Base-by-base conservation (phyloP, 306 rosid species). In the Corylus americana region DNA sequence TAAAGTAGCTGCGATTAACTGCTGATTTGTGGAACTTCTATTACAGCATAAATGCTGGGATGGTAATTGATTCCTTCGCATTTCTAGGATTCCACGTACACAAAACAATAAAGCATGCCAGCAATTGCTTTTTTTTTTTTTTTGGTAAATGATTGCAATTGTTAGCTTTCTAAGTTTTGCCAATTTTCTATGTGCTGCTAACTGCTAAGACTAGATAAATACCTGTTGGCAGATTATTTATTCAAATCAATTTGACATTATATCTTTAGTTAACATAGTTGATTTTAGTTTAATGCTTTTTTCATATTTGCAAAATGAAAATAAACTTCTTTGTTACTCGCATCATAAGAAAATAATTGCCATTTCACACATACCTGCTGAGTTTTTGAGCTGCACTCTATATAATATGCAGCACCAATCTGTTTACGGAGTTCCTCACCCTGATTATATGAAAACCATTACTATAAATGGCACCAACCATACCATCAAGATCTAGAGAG, bases 361-460 rank as follows among this genome's bases (percentile, higher is more conserved):
- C 16, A 37, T 55, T 74, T 31, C 75, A 75, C 54, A 18, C 82
- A 45, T 78, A 85, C 98, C 94, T 94, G 97, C 92, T 94, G 98
- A 76, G 97, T 92, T 86, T 94, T 94, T 75, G 98, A 94, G 86
- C 97, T 94, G 89, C 98, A 92, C 80, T 94, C 98, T 49, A 92
- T 84, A 37, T 94, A 94, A 82, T 82, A 91, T 20, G 87, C 70
- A 53, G 94, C 97, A 55, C 97, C 98, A 45, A 92, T 91, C 83
- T 92, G 93, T 77, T 90, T 94, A 35, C 94, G 91, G 47, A 94
- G 97, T 86, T 94, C 98, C 87, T 94, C 98, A 0, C 98, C 97
- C 97, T 94, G 75, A 77, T 74, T 75, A 79, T n/a, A 80, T 51
- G 53, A 79, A 79, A 77, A 72, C 55, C 79, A 75, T 68, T 5